Conservation (phyloP, 192 early-diverging fungal species). For the Backusella psychrophila region DNA sequence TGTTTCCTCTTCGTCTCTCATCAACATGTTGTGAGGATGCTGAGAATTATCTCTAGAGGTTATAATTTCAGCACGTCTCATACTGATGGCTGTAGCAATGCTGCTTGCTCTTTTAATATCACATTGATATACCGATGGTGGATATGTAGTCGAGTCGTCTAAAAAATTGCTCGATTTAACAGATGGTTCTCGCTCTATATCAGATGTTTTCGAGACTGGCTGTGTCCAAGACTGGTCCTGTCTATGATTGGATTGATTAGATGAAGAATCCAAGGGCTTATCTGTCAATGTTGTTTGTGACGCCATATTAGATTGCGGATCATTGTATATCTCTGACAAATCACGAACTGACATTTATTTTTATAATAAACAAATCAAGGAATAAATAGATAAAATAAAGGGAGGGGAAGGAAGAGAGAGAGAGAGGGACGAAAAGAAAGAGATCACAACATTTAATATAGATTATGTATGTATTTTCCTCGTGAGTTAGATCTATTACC, state of each 20-base stretch:
- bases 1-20: neutral
- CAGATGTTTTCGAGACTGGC: neutral
- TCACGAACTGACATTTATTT: neutral
- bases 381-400: neutral
- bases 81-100: conserved; percentile 12
- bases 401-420: neutral
- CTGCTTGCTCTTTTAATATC: conserved; percentile 7
- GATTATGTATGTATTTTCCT: conserved; percentile 1
- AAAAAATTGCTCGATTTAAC: neutral
- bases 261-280: neutral
- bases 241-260: neutral
- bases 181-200: neutral
- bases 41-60: conserved; percentile 9
- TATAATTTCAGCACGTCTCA: conserved; percentile 8
- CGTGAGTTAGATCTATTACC: neutral
- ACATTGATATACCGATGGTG: neutral
- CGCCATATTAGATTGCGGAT: conserved; percentile 11
- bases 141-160: neutral
- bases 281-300: conserved; percentile 26
- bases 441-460: neutral
- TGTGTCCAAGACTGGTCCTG: neutral
- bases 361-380: neutral
- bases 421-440: neutral
- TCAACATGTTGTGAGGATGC: neutral
- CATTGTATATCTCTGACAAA: conserved; percentile 6